Evolutionary conservation across 2,329 filamentous ascomycete species (phyloP).

Genomic region (Diplodia sapinea): DNA sequence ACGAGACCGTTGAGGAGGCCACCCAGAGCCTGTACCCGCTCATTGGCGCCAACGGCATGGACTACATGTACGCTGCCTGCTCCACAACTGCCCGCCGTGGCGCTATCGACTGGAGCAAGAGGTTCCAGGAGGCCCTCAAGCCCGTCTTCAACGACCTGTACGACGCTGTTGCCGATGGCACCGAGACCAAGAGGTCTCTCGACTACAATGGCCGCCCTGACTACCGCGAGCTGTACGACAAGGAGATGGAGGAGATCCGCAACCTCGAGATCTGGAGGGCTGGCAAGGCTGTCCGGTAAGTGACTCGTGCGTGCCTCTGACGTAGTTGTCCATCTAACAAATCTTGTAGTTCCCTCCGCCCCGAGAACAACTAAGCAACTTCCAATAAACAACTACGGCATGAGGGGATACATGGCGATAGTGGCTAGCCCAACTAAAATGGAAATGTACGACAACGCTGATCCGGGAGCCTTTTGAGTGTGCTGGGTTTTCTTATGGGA

Average conservation of each 20-base stretch:
- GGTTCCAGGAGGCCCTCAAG: slow-evolving; percentile 98
- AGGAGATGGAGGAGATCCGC: slow-evolving; percentile 98
- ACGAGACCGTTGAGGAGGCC: slow-evolving; percentile 99
- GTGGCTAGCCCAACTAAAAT: neutral
- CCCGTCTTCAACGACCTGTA: slow-evolving; percentile 98
- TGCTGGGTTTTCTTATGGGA: slow-evolving; percentile 24
- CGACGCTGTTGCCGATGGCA: slow-evolving; percentile 86
- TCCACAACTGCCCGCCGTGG: slow-evolving; percentile 97
- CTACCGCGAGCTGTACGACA: slow-evolving; percentile 97
- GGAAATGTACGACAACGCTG: slow-evolving; percentile 27
- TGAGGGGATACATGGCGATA: neutral
- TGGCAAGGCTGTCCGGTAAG: slow-evolving; percentile 85
- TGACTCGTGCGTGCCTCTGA: neutral
- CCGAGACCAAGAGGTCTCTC: slow-evolving; percentile 93
- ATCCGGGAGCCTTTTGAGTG: slow-evolving; percentile 27
- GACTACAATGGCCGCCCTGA: slow-evolving; percentile 96
- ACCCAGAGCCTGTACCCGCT: slow-evolving; percentile 97
- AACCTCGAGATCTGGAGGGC: slow-evolving; percentile 98
- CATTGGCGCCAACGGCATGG: slow-evolving; percentile 97
- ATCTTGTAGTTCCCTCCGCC: slow-evolving; percentile 39
- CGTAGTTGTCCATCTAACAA: neutral
- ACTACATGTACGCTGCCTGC: slow-evolving; percentile 99
- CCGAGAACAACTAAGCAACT: slow-evolving; percentile 43
- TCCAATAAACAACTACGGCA: neutral
- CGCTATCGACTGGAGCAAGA: slow-evolving; percentile 97